These are phyloP conservation scores for Heterobasidion annosum DNA, from an alignment of 1,284 basidiomycete species.

Conservation along the genomic window DNA sequence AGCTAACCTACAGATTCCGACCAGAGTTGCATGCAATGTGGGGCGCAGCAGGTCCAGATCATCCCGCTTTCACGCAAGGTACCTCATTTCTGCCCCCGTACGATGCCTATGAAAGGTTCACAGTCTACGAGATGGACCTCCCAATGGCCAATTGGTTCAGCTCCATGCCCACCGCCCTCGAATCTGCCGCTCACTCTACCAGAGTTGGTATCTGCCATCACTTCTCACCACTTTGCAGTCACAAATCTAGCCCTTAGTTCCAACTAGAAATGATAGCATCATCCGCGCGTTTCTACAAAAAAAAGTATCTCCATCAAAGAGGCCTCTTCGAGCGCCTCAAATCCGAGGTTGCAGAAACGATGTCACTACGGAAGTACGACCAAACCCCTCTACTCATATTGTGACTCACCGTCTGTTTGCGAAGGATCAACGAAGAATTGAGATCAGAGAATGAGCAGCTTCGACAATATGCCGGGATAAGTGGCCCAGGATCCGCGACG, in stretches of 20 bases:
- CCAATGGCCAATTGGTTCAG: constrained; percentile 77
- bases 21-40: constrained; percentile 63
- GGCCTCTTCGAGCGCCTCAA: constrained; percentile 36
- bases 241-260: constrained; percentile 36
- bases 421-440: constrained; percentile 43
- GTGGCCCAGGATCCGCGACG: constrained; percentile 23
- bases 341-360: constrained; percentile 29
- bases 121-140: constrained; percentile 48
- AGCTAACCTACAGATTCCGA: constrained; percentile 40
- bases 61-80: constrained; percentile 67
- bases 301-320: constrained; percentile 43
- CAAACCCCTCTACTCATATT: neutral
- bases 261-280: constrained; percentile 68
- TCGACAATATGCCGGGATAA: constrained; percentile 25
- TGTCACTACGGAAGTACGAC: constrained; percentile 44
- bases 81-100: constrained; percentile 13
- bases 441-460: constrained; percentile 39
- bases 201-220: constrained; percentile 38
- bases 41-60: constrained; percentile 51
- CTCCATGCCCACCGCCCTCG: constrained; percentile 48
- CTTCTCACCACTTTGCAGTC: neutral
- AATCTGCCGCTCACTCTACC: constrained; percentile 51
- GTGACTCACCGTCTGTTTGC: neutral
- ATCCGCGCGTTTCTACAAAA: constrained; percentile 52
- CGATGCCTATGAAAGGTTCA: neutral